phyloP scores from a whole-genome alignment of 2,329 filamentous ascomycete genomes.

The Aspergillus sp. region DNA sequence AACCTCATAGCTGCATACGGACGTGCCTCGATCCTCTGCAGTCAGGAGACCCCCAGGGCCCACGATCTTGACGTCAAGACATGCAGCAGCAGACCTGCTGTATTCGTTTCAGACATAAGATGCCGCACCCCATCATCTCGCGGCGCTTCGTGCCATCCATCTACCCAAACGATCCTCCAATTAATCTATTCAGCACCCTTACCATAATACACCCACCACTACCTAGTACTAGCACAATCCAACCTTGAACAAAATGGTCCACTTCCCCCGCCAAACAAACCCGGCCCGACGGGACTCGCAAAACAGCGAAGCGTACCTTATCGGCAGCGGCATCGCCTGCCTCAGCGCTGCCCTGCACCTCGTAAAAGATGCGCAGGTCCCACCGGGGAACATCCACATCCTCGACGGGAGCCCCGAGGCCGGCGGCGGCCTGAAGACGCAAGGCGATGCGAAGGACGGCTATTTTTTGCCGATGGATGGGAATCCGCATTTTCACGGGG shows the following conservation, averaged over 20 bases:
- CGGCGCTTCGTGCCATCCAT: no score
- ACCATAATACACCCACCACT: background rate
- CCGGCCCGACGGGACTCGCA: slow-evolving; percentile 16
- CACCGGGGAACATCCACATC: slow-evolving; percentile 39
- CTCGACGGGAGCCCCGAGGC: slow-evolving; percentile 36
- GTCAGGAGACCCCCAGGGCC: no score
- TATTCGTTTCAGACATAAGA: no score
- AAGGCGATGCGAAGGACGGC: slow-evolving; percentile 35
- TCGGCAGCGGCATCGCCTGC: slow-evolving; percentile 44
- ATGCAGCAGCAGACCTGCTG: no score
- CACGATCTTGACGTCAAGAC: no score
- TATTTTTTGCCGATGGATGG: slow-evolving; percentile 41
- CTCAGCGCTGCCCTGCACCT: slow-evolving; percentile 43
- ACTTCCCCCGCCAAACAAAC: background rate
- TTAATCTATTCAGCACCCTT: background rate
- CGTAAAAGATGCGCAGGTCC: slow-evolving; percentile 40
- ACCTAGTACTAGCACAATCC: background rate
- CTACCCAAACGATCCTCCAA: no score
- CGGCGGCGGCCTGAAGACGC: slow-evolving; percentile 39
- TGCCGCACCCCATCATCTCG: no score
- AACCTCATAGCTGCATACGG: no score
- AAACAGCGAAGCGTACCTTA: slow-evolving; percentile 36
- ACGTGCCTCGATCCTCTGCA: no score
- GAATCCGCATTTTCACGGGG: slow-evolving; percentile 41
- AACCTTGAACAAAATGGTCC: background rate